Evolutionary conservation across 225 moss, liverwort and hornwort genomes (phyloP), one percentile per base, ranked within the genome.

Genomic region (Takakia lepidozioides): DNA sequence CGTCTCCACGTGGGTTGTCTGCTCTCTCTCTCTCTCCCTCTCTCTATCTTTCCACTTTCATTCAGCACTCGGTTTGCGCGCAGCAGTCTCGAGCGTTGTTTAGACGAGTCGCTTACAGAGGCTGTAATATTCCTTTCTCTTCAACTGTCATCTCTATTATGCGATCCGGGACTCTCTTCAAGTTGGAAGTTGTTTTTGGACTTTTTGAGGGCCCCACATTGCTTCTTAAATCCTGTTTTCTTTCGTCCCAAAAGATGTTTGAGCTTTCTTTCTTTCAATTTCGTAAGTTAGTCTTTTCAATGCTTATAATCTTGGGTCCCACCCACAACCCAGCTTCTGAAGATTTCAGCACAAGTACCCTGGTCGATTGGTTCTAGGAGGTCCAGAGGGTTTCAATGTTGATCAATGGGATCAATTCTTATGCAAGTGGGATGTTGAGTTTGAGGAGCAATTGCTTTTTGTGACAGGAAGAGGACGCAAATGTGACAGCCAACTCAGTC

Each of bases 401-500:
- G 34, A 35, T 6, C 34, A 6, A 14, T 35, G 7, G 21, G 22
- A 5, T 16, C 13, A 8, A 20, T 68, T 74, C 56, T 24, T 23
- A 28, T 36, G 29, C 32, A 18, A 36, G 48, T 14, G 22, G 42
- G 30, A 46, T 55, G 32, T 35, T 45, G 25, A 34, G n/a, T n/a
- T n/a, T n/a, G n/a, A n/a, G n/a, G n/a, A n/a, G n/a, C n/a, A 18
- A 51, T 4, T 8, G 2, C 2, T 43, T 27, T 11, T 16, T 44
- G 4, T 38, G 16, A 2, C 63, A 81, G 81, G 81, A 63, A 43
- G 65, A 81, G 56, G 76, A 71, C 28, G 68, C 56, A 29, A 76
- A 81, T n/a, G 68, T 81, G 47, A 81, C 81, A 59, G 72, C 62
- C 10, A 81, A 81, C 49, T 67, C 57, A 19, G 63, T 81, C 15